Evolutionary conservation across 208 protist species (phyloP).

Genomic region (Leishmania guyanensis): DNA sequence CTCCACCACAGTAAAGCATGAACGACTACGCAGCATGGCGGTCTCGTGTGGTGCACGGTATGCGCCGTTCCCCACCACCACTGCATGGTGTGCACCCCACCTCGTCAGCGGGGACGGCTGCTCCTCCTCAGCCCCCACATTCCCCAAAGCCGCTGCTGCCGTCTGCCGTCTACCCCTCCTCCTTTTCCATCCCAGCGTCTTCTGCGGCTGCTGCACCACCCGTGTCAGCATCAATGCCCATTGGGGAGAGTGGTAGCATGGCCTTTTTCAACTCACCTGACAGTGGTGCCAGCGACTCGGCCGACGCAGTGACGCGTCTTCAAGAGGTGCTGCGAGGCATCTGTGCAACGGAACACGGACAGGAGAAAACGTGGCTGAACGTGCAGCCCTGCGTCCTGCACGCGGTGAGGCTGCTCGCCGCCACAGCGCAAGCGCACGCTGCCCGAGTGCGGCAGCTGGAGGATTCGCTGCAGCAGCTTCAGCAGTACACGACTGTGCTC

Average conservation of each 20-base stretch:
- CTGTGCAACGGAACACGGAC: conserved; percentile 39
- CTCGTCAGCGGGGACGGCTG: not conserved
- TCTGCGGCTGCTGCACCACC: not conserved
- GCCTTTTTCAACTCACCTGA: not conserved
- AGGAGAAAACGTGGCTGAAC: conserved; percentile 66
- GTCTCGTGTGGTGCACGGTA: conserved; percentile 15
- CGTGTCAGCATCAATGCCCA: not conserved
- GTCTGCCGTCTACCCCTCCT: not conserved
- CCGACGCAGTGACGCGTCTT: conserved; percentile 11
- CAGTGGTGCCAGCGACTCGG: not conserved
- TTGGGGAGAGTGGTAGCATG: not conserved
- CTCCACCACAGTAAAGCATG: conserved; percentile 6
- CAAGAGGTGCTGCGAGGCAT: conserved; percentile 43
- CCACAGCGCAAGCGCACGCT: conserved; percentile 21
- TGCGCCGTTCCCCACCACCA: conserved; percentile 2
- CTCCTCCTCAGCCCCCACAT: conserved; percentile 2
- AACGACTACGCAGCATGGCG: conserved; percentile 32
- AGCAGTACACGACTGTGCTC: conserved; percentile 46
- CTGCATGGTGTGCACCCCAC: not conserved
- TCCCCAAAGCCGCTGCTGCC: not conserved
- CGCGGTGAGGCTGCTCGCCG: conserved; percentile 19
- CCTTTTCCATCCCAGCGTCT: not conserved
- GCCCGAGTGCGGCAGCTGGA: conserved; percentile 34
- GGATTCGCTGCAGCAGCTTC: conserved; percentile 31
- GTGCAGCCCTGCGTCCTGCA: conserved; percentile 72